Conservation (phyloP, 176 grass and related monocot genomes). For the Eleusine indica region DNA sequence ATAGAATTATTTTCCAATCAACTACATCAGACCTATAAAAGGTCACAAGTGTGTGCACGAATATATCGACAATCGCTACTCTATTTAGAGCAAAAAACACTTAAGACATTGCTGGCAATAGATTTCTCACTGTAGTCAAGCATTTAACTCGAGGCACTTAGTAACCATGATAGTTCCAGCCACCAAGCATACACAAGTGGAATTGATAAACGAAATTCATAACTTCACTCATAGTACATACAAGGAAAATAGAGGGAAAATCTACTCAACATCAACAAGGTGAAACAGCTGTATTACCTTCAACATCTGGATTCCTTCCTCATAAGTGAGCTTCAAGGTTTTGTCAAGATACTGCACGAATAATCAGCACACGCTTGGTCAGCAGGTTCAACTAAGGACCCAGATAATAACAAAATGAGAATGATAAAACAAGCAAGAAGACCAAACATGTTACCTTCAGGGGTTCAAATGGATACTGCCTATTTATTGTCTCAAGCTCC, state of each 20-base stretch:
- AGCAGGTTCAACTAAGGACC: neutral
- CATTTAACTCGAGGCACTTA: neutral
- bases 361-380: slow-evolving; percentile 34
- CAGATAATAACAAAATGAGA: slow-evolving; percentile 8
- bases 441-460: slow-evolving; percentile 57
- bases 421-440: slow-evolving; percentile 5
- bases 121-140: neutral
- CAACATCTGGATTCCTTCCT: slow-evolving; percentile 88
- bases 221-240: neutral
- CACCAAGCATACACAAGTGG: neutral
- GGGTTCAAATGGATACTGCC: slow-evolving; percentile 85
- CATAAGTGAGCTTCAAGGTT: slow-evolving; percentile 81
- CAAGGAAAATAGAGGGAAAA: neutral
- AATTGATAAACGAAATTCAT: neutral
- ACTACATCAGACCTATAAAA: neutral
- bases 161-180: neutral
- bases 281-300: slow-evolving; percentile 59
- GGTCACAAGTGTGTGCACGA: neutral
- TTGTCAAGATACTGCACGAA: slow-evolving; percentile 79
- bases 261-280: neutral
- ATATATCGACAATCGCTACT: neutral
- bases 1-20: neutral
- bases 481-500: slow-evolving; percentile 87
- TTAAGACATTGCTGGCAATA: neutral
- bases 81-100: neutral